Base-by-base conservation (phyloP, 768 basidiomycete species). In the Pholiota molesta region DNA sequence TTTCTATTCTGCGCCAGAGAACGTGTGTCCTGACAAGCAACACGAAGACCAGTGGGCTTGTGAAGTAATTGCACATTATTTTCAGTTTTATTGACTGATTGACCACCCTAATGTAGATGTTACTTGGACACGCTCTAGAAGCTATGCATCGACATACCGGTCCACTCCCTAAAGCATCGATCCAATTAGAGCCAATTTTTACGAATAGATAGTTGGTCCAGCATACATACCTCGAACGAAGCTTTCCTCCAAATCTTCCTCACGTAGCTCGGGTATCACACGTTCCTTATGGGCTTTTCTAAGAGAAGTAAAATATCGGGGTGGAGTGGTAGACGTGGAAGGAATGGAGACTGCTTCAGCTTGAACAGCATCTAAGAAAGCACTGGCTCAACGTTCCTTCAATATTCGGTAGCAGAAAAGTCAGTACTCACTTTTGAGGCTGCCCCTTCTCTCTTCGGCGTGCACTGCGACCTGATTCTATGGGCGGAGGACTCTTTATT, bases 31-130 rank as follows among this genome's bases (percentile, higher is more conserved):
- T 98, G 95, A 70, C 93, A 95, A 3, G 86, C 79, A 14, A 97
- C 91, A 40, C 95, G 87, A 55, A 96, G 81, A 5, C 94, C 92
- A 19, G 92, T 94, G 2, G 95, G 95, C 66, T 87, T 90, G 72
- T 98, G 95, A 42, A 94, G 77, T 29, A 98, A 80, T 71, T 95
- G 94, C 28, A 97, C 95, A 70, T 93, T 91, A 75, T 95, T 88
- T 79, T 90, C 85, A 62, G 93, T 94, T 79, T 97, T 98, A 81
- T 98, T 97, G 72, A 97, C 89, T 28, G 94, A 95, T 81, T 98
- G 95, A n/a, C 95, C 95, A 29, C 95, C 95, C 83, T 83, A 68
- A 47, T 35, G 70, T 60, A 70, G 68, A 70, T 66, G 68, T 71
- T 68, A 67, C 67, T 61, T 59, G 64, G 60, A 53, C 37, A 59